Percentiles rank a stretch among this genome's conserved stretches.
Evolutionary conservation across 805 yeast species (phyloP).

Genomic region (Schwanniomyces polymorphus): DNA sequence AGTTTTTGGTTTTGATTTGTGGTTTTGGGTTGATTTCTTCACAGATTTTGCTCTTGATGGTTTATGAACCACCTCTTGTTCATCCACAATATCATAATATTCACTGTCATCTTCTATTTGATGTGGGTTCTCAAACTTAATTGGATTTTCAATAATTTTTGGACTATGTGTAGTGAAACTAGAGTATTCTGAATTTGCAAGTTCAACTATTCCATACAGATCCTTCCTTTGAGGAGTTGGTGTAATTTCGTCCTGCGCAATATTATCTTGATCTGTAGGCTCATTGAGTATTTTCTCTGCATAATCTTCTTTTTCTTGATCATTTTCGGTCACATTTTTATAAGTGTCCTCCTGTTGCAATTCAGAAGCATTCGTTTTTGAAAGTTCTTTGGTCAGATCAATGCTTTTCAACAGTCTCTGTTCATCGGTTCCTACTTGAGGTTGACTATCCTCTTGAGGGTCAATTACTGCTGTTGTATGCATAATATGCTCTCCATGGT

Average conservation of each 20-base stretch:
- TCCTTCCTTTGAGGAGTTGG: not conserved
- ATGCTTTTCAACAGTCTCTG: too few species aligned
- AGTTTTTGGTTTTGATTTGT: slow-evolving; percentile 12
- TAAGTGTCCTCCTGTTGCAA: too few species aligned
- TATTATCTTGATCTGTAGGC: too few species aligned
- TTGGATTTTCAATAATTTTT: not conserved
- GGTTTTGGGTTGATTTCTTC: slow-evolving; percentile 26
- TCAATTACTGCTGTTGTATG: not conserved
- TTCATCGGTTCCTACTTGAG: too few species aligned
- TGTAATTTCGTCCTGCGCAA: not conserved
- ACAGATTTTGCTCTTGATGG: slow-evolving; percentile 35
- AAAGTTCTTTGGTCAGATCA: too few species aligned
- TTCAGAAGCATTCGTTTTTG: not conserved
- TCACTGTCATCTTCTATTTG: slow-evolving; percentile 20
- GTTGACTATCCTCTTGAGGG: too few species aligned
- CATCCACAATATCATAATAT: slow-evolving; percentile 39
- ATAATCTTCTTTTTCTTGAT: too few species aligned
- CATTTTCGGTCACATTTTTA: too few species aligned
- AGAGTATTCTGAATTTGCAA: not conserved
- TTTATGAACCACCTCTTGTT: slow-evolving; percentile 24
- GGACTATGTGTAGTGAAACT: not conserved
- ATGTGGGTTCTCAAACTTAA: not conserved
- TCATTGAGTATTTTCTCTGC: too few species aligned
- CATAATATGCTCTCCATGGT: not conserved
- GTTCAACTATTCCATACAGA: not conserved